A percentile compares a stretch with the other conserved stretches of the same genome.
Conservation (phyloP, 768 basidiomycete species). For the Macrolepiota dolichaula region DNA sequence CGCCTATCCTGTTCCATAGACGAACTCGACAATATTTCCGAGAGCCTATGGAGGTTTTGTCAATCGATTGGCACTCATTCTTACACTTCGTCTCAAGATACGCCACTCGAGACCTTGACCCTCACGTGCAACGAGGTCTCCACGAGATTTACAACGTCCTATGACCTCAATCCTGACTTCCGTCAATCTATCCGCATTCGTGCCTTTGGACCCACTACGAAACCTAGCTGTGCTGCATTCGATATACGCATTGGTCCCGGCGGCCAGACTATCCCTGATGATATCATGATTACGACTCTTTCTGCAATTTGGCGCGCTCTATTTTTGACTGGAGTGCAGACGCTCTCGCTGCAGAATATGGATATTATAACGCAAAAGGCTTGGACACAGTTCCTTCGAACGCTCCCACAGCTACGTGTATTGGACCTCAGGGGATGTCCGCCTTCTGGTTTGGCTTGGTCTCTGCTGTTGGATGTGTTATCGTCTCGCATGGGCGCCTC, state of each 20-base stretch:
- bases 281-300: constrained; percentile 27
- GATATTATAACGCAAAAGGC: constrained; percentile 37
- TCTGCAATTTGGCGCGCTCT: constrained; percentile 29
- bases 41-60: constrained; percentile 3
- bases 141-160: not conserved
- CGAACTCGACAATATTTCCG: not conserved
- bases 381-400: constrained; percentile 30
- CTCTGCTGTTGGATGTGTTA: constrained; percentile 33
- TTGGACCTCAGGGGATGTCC: constrained; percentile 32
- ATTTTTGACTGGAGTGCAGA: constrained; percentile 26
- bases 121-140: constrained; percentile 5
- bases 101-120: constrained; percentile 1
- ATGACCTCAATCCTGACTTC: constrained; percentile 24
- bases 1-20: constrained; percentile 2
- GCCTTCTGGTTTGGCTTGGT: constrained; percentile 39
- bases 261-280: constrained; percentile 23
- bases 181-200: constrained; percentile 31
- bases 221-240: constrained; percentile 21
- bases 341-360: constrained; percentile 32
- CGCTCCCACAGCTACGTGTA: constrained; percentile 28
- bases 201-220: constrained; percentile 25
- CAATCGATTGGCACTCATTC: constrained; percentile 2
- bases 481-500: not conserved
- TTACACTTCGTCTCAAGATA: not conserved
- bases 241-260: constrained; percentile 30